These are phyloP conservation scores for Cercophora samala DNA, from an alignment of 495 filamentous ascomycete genomes.

Conservation along the genomic window DNA sequence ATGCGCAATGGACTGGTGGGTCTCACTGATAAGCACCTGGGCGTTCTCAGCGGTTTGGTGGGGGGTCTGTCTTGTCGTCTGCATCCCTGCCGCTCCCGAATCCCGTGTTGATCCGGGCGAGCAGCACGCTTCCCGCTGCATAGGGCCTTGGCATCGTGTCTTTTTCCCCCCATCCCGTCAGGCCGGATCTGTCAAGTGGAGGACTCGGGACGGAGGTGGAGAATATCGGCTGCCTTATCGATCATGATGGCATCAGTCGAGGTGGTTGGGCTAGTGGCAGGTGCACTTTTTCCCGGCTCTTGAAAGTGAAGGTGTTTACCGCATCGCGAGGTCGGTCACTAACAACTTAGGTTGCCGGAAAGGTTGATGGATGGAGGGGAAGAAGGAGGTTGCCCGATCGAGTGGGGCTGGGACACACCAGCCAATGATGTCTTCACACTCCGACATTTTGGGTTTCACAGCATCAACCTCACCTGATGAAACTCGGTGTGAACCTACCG, in stretches of 20 bases:
- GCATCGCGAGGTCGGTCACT: not conserved
- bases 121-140: not conserved
- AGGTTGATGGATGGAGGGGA: not conserved
- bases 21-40: conserved; percentile 26
- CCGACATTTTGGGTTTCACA: not conserved
- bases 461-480: conserved; percentile 4
- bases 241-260: not conserved
- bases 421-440: not conserved
- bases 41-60: conserved; percentile 2
- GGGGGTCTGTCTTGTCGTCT: not conserved
- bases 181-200: not conserved
- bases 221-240: not conserved
- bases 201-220: not conserved
- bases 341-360: not conserved
- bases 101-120: conserved; percentile 6
- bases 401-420: not conserved
- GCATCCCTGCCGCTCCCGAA: conserved; percentile 14
- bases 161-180: not conserved
- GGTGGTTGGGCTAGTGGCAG: not conserved
- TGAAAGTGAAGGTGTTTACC: not conserved
- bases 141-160: conserved; percentile 1
- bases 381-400: conserved; percentile 1
- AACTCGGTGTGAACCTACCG: not conserved
- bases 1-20: conserved; percentile 14
- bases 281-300: not conserved